Evolutionary conservation across 257 asterid species (phyloP), one percentile per base, ranked within the genome.

Genomic region (Solanum stenotomum): DNA sequence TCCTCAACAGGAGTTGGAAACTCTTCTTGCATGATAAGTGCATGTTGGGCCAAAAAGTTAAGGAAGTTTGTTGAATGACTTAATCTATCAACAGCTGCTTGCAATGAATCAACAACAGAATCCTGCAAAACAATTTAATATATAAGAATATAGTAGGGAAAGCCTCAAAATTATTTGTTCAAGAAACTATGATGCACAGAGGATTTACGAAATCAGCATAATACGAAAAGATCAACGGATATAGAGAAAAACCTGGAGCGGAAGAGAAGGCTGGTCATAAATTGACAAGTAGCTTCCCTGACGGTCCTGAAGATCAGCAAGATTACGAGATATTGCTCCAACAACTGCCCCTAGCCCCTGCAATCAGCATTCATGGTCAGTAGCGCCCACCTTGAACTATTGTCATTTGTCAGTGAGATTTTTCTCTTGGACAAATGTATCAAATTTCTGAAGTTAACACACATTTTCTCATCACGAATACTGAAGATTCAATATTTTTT

Each of bases 341-440:
- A 97, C 96, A 83, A 97, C 99, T 85, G 99, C 99, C 84, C 99
- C 99, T 83, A 97, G 88, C 23, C 99, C 99, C 99, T 97, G 93
- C 40, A 89, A 86, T 88, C 63, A 88, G 71, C 86, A 85, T 87
- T 85, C 84, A 72, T 86, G 29, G 61, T 89, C 68, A 82, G 71
- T 31, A 34, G 18, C 18, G 18, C 12, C 71, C 44, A 29, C 20
- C 25, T 49, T 25, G 4, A 52, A 38, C 29, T 49, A 20, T 49
- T 31, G 31, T 49, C 29, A 82, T 44, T 79, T 16, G 67, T 46
- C 67, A 46, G 40, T 27, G 67, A 81, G 68, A 27, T 44, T 27
- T 44, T 27, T 8, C 67, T 44, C 11, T 81, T 44, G 25, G 68
- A 81, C 85, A 81, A 49, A 33, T 29, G 20, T 49, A 82, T 31